Base-by-base conservation (phyloP, 345 rosid species). In the Salix purpurea region DNA sequence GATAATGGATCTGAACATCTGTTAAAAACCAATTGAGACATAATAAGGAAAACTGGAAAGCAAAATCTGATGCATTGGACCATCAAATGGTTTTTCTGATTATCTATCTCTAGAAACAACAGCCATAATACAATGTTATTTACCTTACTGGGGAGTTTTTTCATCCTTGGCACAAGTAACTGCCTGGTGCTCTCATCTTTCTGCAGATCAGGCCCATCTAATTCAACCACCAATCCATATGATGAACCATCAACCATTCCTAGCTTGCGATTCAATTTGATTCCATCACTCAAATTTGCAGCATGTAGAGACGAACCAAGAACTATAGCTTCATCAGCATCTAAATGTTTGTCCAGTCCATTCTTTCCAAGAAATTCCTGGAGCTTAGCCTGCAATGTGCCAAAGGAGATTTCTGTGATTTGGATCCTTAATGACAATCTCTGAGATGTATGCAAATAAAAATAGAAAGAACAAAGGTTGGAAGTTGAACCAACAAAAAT, bases 251-350 rank as follows among this genome's bases (percentile, higher is more conserved):
- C 99, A 75, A 94, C 70, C 86, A 96, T 90, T 72, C 99, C 99
- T 71, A 96, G 90, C 86, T 90, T 94, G 79, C 98, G 93, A 73
- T 96, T 89, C 89, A 94, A 85, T 84, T 92, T 94, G 79, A 96
- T 96, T 79, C 98, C 97, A 89, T 96, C 99, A 82, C 99, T 96
- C 79, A 96, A 76, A 87, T 96, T 96, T 74, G 99, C 99, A 76
- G 99, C 98, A 88, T 86, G 91, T 50, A 96, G 82, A n/a, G 99
- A 76, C 32, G 97, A 81, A 78, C 99, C 99, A 46, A 96, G 97
- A 86, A 90, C 99, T 80, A 91, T 88, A 65, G 98, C 99, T 85
- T 96, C 99, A 86, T 96, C 99, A 74, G 99, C 97, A 89, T 96
- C 99, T 72, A 96, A 86, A 90, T 96, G 99, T 81, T 85, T 96